Evolutionary conservation across 345 rosid species (phyloP).

Genomic region (Sisymbrium altissimum): DNA sequence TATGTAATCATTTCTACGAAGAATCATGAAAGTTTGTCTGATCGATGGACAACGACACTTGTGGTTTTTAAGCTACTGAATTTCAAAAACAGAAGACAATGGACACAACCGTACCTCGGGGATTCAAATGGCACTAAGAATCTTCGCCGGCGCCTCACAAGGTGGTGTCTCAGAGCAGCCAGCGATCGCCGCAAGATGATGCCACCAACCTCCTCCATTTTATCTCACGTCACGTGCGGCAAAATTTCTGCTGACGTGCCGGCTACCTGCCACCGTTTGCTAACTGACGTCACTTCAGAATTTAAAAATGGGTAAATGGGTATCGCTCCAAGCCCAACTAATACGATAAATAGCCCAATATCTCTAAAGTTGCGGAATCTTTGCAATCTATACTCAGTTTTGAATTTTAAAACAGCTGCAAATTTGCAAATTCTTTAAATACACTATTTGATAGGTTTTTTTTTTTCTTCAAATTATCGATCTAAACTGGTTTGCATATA

Average conservation of each 20-base stretch:
- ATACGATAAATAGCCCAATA: background rate
- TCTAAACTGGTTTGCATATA: background rate
- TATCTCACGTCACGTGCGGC: constrained; percentile 4
- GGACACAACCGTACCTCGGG: too few relatives aligned
- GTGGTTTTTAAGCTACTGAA: background rate
- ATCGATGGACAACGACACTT: background rate
- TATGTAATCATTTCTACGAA: too few relatives aligned
- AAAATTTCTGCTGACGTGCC: constrained; percentile 5
- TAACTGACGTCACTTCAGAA: background rate
- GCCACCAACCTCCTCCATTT: background rate
- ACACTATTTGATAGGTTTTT: too few relatives aligned
- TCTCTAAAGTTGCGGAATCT: background rate
- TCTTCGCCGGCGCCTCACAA: too few relatives aligned
- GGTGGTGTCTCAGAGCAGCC: too few relatives aligned
- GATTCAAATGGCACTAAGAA: too few relatives aligned
- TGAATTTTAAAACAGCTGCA: background rate
- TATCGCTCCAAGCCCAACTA: background rate
- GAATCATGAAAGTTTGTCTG: background rate
- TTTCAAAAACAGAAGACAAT: background rate
- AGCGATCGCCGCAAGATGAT: background rate
- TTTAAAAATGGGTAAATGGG: background rate
- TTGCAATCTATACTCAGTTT: background rate
- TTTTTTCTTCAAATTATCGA: too few relatives aligned
- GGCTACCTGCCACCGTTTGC: background rate
- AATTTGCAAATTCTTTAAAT: too few relatives aligned